Conservation (phyloP, 805 yeast species). For the Metschnikowia colocasiae region DNA sequence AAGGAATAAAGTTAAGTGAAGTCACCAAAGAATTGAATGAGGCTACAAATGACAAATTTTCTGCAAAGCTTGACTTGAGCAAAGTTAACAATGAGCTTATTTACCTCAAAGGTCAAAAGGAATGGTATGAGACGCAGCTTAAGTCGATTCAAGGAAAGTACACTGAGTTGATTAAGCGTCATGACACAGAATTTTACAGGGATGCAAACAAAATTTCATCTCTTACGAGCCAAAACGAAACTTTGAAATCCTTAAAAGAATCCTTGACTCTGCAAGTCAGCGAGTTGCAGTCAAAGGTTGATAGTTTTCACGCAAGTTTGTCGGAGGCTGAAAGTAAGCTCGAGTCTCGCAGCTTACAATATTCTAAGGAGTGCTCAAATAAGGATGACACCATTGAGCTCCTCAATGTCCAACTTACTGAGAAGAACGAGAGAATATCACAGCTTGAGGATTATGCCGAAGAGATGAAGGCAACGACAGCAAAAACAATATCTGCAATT, state of each 20-base stretch:
- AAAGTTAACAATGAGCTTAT: constrained; percentile 33
- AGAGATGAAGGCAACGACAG: constrained; percentile 37
- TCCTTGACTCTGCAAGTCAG: constrained; percentile 38
- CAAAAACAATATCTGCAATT: constrained; percentile 31
- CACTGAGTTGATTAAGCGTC: constrained; percentile 36
- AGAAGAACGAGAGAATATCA: constrained; percentile 48
- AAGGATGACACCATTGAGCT: constrained; percentile 61
- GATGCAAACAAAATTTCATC: constrained; percentile 29
- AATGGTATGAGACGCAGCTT: constrained; percentile 41
- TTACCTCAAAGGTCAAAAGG: constrained; percentile 32
- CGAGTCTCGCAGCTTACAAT: constrained; percentile 47
- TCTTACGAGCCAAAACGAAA: constrained; percentile 17
- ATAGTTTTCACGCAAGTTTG: constrained; percentile 20
- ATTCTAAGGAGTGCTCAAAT: constrained; percentile 36
- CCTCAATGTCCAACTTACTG: constrained; percentile 50
- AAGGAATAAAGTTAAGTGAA: constrained; percentile 32
- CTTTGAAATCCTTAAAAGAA: constrained; percentile 34
- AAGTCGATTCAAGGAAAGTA: constrained; percentile 32
- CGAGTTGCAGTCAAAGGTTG: constrained; percentile 42
- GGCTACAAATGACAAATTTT: constrained; percentile 34
- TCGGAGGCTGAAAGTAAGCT: constrained; percentile 23
- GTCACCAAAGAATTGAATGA: constrained; percentile 35
- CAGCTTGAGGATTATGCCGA: constrained; percentile 50
- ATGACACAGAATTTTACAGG: constrained; percentile 34
- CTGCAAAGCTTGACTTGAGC: constrained; percentile 32